phyloP scores from a whole-genome alignment of 352 stramenopile genomes.

The Pythium pectinolyticum region DNA sequence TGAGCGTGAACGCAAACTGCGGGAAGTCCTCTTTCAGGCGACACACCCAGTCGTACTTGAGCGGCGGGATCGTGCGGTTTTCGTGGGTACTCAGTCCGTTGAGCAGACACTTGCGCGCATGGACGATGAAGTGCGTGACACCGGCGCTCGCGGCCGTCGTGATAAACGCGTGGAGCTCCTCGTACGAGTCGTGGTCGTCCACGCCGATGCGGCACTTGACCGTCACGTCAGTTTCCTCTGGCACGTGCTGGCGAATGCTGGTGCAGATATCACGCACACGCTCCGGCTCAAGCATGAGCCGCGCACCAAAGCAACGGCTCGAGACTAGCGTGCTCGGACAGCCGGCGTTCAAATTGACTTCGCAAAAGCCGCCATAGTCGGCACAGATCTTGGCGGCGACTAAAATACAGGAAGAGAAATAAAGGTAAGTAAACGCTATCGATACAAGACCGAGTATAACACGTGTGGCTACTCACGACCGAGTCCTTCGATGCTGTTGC shows the following conservation, averaged over 20 bases:
- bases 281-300: conserved; percentile 96
- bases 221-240: conserved; percentile 72
- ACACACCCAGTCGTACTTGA: conserved; percentile 95
- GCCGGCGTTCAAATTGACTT: conserved; percentile 97
- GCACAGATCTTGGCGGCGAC: conserved; percentile 75
- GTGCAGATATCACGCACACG: conserved; percentile 92
- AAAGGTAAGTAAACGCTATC: neutral
- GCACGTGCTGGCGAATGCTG: conserved; percentile 74
- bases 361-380: conserved; percentile 89
- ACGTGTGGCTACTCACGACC: conserved; percentile 47
- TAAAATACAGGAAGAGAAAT: conserved; percentile 13
- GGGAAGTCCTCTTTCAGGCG: conserved; percentile 95
- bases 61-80: conserved; percentile 96
- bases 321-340: conserved; percentile 89
- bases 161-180: conserved; percentile 93
- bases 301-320: conserved; percentile 94
- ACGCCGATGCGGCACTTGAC: conserved; percentile 99
- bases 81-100: conserved; percentile 95
- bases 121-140: conserved; percentile 96
- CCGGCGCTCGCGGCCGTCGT: conserved; percentile 84
- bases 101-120: conserved; percentile 97
- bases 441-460: no score
- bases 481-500: conserved; percentile 86
- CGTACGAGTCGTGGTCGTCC: conserved; percentile 93
- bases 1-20: conserved; percentile 96